Evolutionary conservation across 257 asterid genomes (phyloP).

Genomic region (Gentiana macrophylla): DNA sequence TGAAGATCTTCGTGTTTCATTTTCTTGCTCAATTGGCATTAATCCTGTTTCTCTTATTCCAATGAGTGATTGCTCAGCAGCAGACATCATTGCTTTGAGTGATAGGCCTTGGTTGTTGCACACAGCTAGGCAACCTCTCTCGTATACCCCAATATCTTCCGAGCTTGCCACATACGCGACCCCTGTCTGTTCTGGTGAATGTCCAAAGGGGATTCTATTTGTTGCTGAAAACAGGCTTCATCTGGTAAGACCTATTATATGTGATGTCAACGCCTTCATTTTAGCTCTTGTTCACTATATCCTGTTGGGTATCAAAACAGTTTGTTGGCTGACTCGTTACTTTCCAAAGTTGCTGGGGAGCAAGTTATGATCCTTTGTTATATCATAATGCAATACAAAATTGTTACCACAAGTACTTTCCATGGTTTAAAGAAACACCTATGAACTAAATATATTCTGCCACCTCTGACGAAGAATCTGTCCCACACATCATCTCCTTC

Average conservation of each 20-base stretch:
- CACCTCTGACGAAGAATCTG: too few species aligned
- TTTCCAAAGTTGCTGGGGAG: too few species aligned
- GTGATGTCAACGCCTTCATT: not conserved
- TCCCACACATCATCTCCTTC: too few species aligned
- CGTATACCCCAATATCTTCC: slow-evolving; percentile 85
- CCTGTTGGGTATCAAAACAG: too few species aligned
- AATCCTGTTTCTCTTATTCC: slow-evolving; percentile 92
- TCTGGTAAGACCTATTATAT: slow-evolving; percentile 45
- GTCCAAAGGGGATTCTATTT: slow-evolving; percentile 86
- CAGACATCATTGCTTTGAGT: slow-evolving; percentile 89
- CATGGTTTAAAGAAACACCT: too few species aligned
- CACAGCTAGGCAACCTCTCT: slow-evolving; percentile 91
- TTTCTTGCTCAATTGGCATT: slow-evolving; percentile 90
- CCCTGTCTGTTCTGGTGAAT: slow-evolving; percentile 79
- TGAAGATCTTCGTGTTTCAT: slow-evolving; percentile 69
- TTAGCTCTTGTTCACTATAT: not conserved
- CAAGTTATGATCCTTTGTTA: too few species aligned
- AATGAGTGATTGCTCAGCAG: slow-evolving; percentile 63
- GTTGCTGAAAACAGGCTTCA: slow-evolving; percentile 96
- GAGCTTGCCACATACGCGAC: slow-evolving; percentile 94
- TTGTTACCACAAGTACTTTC: too few species aligned
- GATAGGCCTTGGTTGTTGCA: slow-evolving; percentile 99
- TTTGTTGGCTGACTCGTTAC: too few species aligned
- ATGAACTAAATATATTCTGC: too few species aligned
- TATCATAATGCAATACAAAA: too few species aligned